Conservation (phyloP, 257 asterid species). For the Thymus quinquecostatus region DNA sequence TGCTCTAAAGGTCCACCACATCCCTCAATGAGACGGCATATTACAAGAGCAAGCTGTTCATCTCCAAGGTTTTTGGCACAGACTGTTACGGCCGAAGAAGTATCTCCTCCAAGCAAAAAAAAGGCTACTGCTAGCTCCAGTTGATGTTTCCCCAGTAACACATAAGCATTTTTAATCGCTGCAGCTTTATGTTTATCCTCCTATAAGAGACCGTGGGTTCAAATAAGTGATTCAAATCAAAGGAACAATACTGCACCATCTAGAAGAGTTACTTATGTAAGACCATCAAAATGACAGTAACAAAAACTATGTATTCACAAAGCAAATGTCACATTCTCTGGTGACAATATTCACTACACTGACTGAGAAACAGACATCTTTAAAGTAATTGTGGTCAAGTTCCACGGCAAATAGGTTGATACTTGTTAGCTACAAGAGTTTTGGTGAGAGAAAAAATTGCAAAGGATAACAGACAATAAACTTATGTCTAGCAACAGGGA, state of each 20-base stretch:
- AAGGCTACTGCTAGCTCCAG: slow-evolving; percentile 95
- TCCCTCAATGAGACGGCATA: slow-evolving; percentile 93
- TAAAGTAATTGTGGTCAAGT: too few species aligned
- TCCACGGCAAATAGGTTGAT: too few species aligned
- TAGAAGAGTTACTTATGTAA: slow-evolving; percentile 24
- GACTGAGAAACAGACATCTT: too few species aligned
- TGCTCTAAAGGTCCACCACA: slow-evolving; percentile 72
- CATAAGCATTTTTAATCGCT: slow-evolving; percentile 95
- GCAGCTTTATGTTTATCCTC: slow-evolving; percentile 94
- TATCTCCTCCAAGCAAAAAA: slow-evolving; percentile 98
- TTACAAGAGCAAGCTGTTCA: slow-evolving; percentile 95
- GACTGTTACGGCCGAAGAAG: slow-evolving; percentile 85
- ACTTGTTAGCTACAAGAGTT: background rate
- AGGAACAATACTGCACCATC: slow-evolving; percentile 23
- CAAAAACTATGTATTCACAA: background rate
- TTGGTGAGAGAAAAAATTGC: slow-evolving; percentile 9
- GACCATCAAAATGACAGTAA: slow-evolving; percentile 26
- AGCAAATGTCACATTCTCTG: background rate
- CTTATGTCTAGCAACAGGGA: background rate
- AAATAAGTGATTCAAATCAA: slow-evolving; percentile 19
- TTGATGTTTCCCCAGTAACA: slow-evolving; percentile 94
- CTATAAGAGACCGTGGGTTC: slow-evolving; percentile 42
- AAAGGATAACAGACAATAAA: background rate
- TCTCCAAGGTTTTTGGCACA: slow-evolving; percentile 96
- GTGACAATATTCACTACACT: background rate